These are phyloP conservation scores for Fusarium falciforme DNA, from an alignment of 2,329 filamentous ascomycete species.

Conservation along the genomic window DNA sequence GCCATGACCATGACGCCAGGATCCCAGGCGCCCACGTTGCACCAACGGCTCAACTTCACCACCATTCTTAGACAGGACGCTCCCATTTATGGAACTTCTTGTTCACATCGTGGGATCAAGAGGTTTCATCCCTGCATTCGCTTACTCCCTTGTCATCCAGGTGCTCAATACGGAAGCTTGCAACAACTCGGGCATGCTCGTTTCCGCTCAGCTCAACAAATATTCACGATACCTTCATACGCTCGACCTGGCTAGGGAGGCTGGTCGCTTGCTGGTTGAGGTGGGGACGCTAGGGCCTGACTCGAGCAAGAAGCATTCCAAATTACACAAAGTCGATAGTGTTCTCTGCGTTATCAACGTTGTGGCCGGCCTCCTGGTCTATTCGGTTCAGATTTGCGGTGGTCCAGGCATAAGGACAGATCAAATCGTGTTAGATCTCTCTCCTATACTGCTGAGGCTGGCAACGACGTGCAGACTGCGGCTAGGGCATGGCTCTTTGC, in stretches of 20 bases:
- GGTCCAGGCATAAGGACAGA: neutral
- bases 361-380: neutral
- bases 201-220: neutral
- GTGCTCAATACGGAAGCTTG: neutral
- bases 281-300: conserved; percentile 6
- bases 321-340: neutral
- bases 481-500: conserved; percentile 15
- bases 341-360: neutral
- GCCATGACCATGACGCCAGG: conserved; percentile 8
- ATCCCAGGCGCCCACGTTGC: conserved; percentile 10
- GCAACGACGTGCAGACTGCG: conserved; percentile 3
- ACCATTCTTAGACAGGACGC: neutral
- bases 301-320: conserved; percentile 6
- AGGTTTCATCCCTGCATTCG: conserved; percentile 2
- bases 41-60: conserved; percentile 20
- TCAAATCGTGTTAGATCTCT: conserved; percentile 1
- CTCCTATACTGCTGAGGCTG: conserved; percentile 18
- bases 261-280: neutral
- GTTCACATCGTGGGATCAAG: conserved; percentile 2
- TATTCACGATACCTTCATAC: conserved; percentile 5
- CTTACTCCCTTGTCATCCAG: neutral
- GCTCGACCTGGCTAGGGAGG: neutral
- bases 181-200: neutral
- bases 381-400: neutral
- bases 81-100: neutral